Percentiles rank a stretch among this genome's conserved stretches.
These are phyloP conservation scores for Solanum neorickii DNA, from an alignment of 257 asterid species.

Conservation along the genomic window DNA sequence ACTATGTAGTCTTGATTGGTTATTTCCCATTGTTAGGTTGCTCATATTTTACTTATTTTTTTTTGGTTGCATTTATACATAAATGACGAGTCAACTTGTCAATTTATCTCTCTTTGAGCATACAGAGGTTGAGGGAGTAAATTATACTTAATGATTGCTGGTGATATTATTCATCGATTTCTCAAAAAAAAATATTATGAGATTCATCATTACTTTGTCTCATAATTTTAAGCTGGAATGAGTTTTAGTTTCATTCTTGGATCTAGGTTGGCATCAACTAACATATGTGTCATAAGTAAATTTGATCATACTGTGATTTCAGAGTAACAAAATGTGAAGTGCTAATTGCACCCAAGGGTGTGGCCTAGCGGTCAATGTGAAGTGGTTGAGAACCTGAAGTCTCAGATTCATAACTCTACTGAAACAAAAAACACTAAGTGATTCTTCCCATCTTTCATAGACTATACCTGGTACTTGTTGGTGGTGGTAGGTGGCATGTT, in stretches of 20 bases:
- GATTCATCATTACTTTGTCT: background rate
- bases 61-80: background rate
- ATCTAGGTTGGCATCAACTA: background rate
- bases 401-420: background rate
- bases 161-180: background rate
- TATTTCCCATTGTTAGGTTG: background rate
- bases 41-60: background rate
- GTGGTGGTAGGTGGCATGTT: no score
- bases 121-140: background rate
- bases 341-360: background rate
- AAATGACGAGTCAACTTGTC: background rate
- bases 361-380: background rate
- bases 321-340: background rate
- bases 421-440: background rate
- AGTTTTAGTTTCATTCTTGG: background rate
- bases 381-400: no score
- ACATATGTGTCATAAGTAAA: background rate
- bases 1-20: background rate
- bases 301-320: background rate
- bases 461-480: no score
- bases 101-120: background rate
- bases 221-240: background rate
- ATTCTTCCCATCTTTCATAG: no score
- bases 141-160: background rate
- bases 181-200: background rate